Base-by-base conservation (phyloP, 805 yeast genomes). In the Ogataea allantospora region DNA sequence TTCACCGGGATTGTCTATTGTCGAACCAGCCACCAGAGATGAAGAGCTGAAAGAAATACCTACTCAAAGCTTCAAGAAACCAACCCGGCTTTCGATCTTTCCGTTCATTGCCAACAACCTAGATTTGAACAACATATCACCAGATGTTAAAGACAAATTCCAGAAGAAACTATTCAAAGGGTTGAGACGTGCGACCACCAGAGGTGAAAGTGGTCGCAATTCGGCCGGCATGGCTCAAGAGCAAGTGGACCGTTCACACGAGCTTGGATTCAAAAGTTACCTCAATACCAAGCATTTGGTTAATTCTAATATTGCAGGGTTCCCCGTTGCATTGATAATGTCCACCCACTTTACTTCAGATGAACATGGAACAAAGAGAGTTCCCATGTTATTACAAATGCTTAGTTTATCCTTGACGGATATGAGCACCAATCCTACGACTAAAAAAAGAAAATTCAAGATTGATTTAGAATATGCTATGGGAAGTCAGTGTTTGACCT, bases 381-480 rank as follows among this genome's bases (percentile, higher is more conserved):
- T 95, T 0, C 96, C 99, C 1, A 68, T 91, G 22, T 60, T 93
- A 27, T 62, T 88, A 26, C 81, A 85, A 12, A 75, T 88, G 59
- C 54, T 93, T 16, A 83, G 87, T 5, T 68, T 88, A 27, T 70
- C 73, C 28, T 70, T 93, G 4, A 61, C 73, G 27, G 80, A 78
- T 46, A 59, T 70, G 7, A 67, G 79, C 1, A 58, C 60, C 40
- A 67, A 50, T 35, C 60, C 60, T 3, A 45, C 54, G 32, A 61
- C 71, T 2, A 69, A 66, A 42, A 71, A 67, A 36, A 50, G 63
- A 40, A 73, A 68, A 37, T 83, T 75, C 49, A 68, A 75, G 42
- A 66, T 93, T n/a, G 85, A 83, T 33, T 66, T 93, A 30, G 96
- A 89, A 55, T 93, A 93, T 55, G 99, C 98, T 6, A 77, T 88